These are phyloP conservation scores for Zymoseptoria tritici DNA, from an alignment of 2,329 filamentous ascomycete species.

Conservation along the genomic window DNA sequence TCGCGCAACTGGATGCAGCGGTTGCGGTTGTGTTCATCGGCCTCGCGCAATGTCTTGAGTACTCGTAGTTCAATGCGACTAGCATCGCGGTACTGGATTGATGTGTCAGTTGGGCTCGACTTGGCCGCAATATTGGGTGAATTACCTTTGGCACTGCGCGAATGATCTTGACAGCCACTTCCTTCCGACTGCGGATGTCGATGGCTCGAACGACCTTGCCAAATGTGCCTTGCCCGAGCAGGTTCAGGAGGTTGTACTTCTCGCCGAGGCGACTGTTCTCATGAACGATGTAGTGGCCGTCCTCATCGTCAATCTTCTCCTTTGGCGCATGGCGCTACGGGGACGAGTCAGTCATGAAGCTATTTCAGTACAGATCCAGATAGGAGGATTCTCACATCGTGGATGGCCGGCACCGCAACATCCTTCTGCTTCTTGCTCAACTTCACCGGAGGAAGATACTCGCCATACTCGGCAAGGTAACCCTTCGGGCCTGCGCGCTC, in stretches of 20 bases:
- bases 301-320: conserved; percentile 85
- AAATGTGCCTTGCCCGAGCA: conserved; percentile 94
- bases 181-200: conserved; percentile 66
- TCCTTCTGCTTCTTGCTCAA: conserved; percentile 81
- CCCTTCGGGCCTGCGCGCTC: conserved; percentile 22
- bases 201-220: conserved; percentile 94
- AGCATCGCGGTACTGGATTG: conserved; percentile 69
- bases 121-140: not conserved
- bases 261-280: conserved; percentile 80
- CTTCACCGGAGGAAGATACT: conserved; percentile 78
- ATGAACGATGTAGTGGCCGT: conserved; percentile 92
- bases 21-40: conserved; percentile 87
- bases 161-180: conserved; percentile 96
- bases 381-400: conserved; percentile 42
- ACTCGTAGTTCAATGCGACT: conserved; percentile 91
- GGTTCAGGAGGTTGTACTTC: conserved; percentile 79
- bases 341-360: conserved; percentile 10
- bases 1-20: conserved; percentile 94
- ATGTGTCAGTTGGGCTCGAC: not conserved
- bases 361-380: not conserved
- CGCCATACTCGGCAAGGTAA: conserved; percentile 39
- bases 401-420: conserved; percentile 50
- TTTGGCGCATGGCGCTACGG: conserved; percentile 24
- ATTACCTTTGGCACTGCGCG: conserved; percentile 79
- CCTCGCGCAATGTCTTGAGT: conserved; percentile 81